A percentile compares a stretch with the other conserved stretches of the same genome.
Conservation (phyloP, 2,329 filamentous ascomycete species). For the Kalmusia sp. region DNA sequence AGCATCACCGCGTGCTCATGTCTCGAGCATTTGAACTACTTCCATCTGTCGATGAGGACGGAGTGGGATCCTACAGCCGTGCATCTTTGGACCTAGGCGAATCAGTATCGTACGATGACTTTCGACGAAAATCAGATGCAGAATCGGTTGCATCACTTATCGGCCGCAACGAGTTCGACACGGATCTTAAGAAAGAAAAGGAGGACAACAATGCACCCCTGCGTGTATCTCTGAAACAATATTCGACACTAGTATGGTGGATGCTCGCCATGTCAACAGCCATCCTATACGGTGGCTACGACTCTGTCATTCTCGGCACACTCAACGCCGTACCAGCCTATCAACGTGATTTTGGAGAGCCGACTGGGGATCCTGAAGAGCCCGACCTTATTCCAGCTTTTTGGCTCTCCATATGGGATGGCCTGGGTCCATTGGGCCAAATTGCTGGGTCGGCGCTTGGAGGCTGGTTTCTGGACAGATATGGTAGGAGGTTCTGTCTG, state of each 20-base stretch:
- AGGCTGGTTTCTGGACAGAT: slow-evolving; percentile 51
- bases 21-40: not conserved
- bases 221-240: slow-evolving; percentile 15
- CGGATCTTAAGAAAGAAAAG: not conserved
- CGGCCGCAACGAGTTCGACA: not conserved
- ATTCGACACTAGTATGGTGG: slow-evolving; percentile 19
- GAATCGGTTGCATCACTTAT: slow-evolving; percentile 1
- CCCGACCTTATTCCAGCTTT: slow-evolving; percentile 45
- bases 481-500: slow-evolving; percentile 49
- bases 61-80: not conserved
- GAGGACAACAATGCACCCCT: slow-evolving; percentile 12
- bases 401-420: slow-evolving; percentile 56
- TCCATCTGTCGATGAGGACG: not conserved
- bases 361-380: not conserved
- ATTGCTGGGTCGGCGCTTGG: slow-evolving; percentile 48
- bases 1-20: not conserved
- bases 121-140: not conserved
- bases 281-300: slow-evolving; percentile 20
- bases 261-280: slow-evolving; percentile 17
- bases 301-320: slow-evolving; percentile 37
- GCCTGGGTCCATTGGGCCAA: slow-evolving; percentile 48
- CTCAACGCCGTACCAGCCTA: not conserved
- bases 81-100: slow-evolving; percentile 1
- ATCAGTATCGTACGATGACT: slow-evolving; percentile 1
- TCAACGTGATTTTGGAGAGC: slow-evolving; percentile 56